A percentile compares a stretch with the other conserved stretches of the same genome.
phyloP scores from a whole-genome alignment of 2,329 filamentous ascomycete genomes.

The Cylindrodendrum hubeiense region DNA sequence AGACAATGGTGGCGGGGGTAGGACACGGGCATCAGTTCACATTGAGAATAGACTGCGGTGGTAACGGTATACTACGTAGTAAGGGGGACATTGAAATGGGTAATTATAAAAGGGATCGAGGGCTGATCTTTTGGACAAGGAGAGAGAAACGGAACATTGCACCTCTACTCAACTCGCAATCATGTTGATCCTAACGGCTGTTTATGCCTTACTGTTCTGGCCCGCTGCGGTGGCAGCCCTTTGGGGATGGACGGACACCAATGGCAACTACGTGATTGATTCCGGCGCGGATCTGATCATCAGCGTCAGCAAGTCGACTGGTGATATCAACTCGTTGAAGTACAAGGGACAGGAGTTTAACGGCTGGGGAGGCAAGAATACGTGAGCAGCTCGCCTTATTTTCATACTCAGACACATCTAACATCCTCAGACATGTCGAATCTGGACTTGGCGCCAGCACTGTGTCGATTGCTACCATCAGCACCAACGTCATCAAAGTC shows the following conservation, averaged over 20 bases:
- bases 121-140: not conserved
- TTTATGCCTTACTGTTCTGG: slow-evolving; percentile 44
- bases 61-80: not conserved
- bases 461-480: slow-evolving; percentile 44
- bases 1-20: not conserved
- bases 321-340: slow-evolving; percentile 50
- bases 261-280: slow-evolving; percentile 54
- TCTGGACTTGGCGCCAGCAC: slow-evolving; percentile 48
- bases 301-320: slow-evolving; percentile 50
- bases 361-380: slow-evolving; percentile 47
- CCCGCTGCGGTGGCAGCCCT: slow-evolving; percentile 49
- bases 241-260: slow-evolving; percentile 55
- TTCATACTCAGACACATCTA: not conserved
- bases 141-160: not conserved
- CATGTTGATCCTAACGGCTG: slow-evolving; percentile 45
- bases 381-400: slow-evolving; percentile 17
- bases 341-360: slow-evolving; percentile 50
- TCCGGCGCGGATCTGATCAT: slow-evolving; percentile 49
- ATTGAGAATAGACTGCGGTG: not conserved
- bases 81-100: not conserved
- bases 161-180: not conserved
- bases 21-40: not conserved
- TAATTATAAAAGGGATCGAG: slow-evolving; percentile 24
- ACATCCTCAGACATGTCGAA: slow-evolving; percentile 43
- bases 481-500: slow-evolving; percentile 50